phyloP scores from a whole-genome alignment of 176 grass and related monocot genomes.

The Avena atlantica region DNA sequence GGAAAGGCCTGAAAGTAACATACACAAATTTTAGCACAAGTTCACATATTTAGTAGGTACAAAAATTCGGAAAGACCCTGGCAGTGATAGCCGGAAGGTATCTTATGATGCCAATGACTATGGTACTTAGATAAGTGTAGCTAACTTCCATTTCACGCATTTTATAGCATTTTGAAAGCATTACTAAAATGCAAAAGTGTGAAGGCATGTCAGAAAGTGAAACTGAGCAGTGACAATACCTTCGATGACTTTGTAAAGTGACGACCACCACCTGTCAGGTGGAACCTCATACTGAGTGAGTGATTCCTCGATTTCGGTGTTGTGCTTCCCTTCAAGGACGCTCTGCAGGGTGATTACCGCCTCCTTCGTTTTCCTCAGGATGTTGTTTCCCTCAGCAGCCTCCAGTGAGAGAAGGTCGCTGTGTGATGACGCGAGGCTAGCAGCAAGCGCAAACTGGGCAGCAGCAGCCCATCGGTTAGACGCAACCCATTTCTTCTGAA shows the following conservation, averaged over 20 bases:
- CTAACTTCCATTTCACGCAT: slow-evolving; percentile 4
- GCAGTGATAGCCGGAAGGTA: background rate
- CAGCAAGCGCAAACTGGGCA: slow-evolving; percentile 76
- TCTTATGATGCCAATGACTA: background rate
- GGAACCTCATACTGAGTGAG: slow-evolving; percentile 71
- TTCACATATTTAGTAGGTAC: background rate
- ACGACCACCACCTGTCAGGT: slow-evolving; percentile 92
- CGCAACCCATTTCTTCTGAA: slow-evolving; percentile 80
- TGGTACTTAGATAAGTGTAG: background rate
- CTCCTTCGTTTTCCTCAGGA: slow-evolving; percentile 89
- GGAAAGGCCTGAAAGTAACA: slow-evolving; percentile 74
- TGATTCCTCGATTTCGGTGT: slow-evolving; percentile 80
- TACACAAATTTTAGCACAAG: background rate
- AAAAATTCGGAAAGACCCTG: background rate
- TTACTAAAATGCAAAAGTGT: slow-evolving; percentile 3
- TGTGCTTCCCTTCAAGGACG: slow-evolving; percentile 87
- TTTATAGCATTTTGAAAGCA: slow-evolving; percentile 1
- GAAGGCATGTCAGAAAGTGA: background rate
- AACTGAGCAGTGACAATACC: slow-evolving; percentile 49
- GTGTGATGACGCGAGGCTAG: slow-evolving; percentile 81
- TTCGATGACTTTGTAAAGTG: slow-evolving; percentile 96
- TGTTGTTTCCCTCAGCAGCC: slow-evolving; percentile 68
- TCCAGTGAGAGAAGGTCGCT: slow-evolving; percentile 79
- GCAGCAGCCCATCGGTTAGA: slow-evolving; percentile 93
- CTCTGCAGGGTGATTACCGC: slow-evolving; percentile 92